A percentile compares a stretch with the other conserved stretches of the same genome.
phyloP scores from a whole-genome alignment of 768 basidiomycete species.

The Wakefieldia striispora region DNA sequence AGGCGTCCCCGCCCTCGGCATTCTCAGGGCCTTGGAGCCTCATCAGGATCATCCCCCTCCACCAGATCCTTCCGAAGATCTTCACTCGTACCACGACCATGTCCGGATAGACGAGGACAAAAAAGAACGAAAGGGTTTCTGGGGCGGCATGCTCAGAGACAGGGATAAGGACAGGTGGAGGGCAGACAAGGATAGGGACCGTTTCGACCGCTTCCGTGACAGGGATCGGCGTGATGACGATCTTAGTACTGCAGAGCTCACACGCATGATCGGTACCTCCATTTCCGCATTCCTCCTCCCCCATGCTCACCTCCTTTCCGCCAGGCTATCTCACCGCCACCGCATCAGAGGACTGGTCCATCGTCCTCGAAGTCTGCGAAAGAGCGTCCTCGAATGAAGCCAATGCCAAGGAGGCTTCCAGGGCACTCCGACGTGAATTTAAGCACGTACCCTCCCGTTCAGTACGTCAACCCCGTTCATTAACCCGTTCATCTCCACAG shows the following conservation, averaged over 20 bases:
- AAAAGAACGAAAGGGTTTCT: slow-evolving; percentile 56
- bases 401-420: slow-evolving; percentile 81
- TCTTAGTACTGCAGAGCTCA: slow-evolving; percentile 51
- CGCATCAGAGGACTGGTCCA: slow-evolving; percentile 75
- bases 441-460: slow-evolving; percentile 47
- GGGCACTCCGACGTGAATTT: slow-evolving; percentile 81
- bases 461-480: slow-evolving; percentile 7
- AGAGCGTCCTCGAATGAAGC: slow-evolving; percentile 68
- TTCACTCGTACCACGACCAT: slow-evolving; percentile 21
- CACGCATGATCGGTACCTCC: slow-evolving; percentile 65
- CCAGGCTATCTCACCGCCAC: slow-evolving; percentile 74
- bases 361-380: slow-evolving; percentile 86
- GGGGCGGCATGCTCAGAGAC: slow-evolving; percentile 41
- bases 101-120: slow-evolving; percentile 40
- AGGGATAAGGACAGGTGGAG: slow-evolving; percentile 34
- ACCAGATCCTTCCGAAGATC: slow-evolving; percentile 32
- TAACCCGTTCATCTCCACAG: slow-evolving; percentile 33
- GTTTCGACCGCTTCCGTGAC: slow-evolving; percentile 30
- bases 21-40: slow-evolving; percentile 64
- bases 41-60: slow-evolving; percentile 27
- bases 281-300: background rate
- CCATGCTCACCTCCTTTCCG: background rate
- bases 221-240: slow-evolving; percentile 41
- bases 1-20: slow-evolving; percentile 44
- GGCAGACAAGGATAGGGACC: slow-evolving; percentile 29